phyloP scores from a whole-genome alignment of 805 yeast species.

The Schwanniomyces pseudopolymorphus region DNA sequence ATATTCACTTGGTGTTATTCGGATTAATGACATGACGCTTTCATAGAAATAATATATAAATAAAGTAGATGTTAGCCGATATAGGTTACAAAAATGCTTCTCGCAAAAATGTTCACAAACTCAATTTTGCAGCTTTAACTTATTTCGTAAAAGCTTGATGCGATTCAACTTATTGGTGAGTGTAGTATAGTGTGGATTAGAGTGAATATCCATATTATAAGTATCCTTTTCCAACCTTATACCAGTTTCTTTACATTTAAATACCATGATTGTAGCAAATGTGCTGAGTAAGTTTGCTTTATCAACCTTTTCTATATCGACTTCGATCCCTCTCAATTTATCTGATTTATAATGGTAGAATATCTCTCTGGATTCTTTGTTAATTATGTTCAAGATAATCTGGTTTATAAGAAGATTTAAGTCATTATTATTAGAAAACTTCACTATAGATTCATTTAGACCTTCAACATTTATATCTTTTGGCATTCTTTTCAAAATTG shows the following conservation, averaged over 20 bases:
- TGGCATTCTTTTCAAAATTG: slow-evolving; percentile 66
- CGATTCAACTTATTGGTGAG: slow-evolving; percentile 19
- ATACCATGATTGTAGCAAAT: slow-evolving; percentile 30
- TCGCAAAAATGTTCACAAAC: slow-evolving; percentile 1
- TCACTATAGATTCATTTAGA: slow-evolving; percentile 56
- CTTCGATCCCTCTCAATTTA: slow-evolving; percentile 26
- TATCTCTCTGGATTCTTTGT: slow-evolving; percentile 27
- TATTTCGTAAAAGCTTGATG: not conserved
- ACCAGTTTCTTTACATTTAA: slow-evolving; percentile 1
- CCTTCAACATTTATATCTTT: slow-evolving; percentile 62
- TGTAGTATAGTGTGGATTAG: slow-evolving; percentile 8
- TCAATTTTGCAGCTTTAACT: not conserved
- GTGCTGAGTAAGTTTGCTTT: slow-evolving; percentile 18
- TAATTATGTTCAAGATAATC: slow-evolving; percentile 45
- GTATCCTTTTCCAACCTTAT: slow-evolving; percentile 4
- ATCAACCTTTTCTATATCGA: slow-evolving; percentile 16
- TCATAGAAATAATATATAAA: not conserved
- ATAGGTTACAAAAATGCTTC: not conserved
- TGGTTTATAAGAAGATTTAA: slow-evolving; percentile 50
- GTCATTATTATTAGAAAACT: slow-evolving; percentile 64
- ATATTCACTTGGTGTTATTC: not conserved
- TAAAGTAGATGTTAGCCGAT: not conserved
- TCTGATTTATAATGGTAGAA: slow-evolving; percentile 20
- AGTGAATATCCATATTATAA: not conserved
- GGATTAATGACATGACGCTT: not conserved